Base-by-base conservation (phyloP, 2,329 filamentous ascomycete genomes). In the Delphinella strobiligena region DNA sequence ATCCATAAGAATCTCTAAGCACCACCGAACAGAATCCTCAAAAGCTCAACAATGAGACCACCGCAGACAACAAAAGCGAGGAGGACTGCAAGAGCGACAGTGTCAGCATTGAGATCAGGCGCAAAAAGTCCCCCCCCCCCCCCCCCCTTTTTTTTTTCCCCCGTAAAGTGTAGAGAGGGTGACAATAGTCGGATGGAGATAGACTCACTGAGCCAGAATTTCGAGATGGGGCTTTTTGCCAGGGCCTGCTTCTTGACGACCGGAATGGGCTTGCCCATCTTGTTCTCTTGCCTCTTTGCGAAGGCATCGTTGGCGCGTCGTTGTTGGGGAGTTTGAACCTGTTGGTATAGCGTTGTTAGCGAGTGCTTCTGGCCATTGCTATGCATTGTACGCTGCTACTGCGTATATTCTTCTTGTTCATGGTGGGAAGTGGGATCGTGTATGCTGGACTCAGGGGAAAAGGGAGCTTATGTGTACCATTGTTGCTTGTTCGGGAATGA, bases 311-410 rank as follows among this genome's bases (percentile, higher is more conserved):
- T 91, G 47, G 80, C 78, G 55, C 77, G 77, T 60, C 84, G 80
- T 69, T 91, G 85, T 62, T 85, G 75, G 51, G 80, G 83, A 50
- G 84, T 91, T 79, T 89, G 83, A 51, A 78, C 82, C 82, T 87
- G 54, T 42, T 19, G 8, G 31, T n/a, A n/a, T n/a, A n/a, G n/a
- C n/a, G n/a, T n/a, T n/a, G n/a, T n/a, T n/a, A n/a, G n/a, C n/a
- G n/a, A n/a, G n/a, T n/a, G n/a, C n/a, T n/a, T n/a, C n/a, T n/a
- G n/a, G n/a, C n/a, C n/a, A n/a, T n/a, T n/a, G n/a, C n/a, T n/a
- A n/a, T n/a, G n/a, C n/a, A n/a, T n/a, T n/a, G n/a, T n/a, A n/a
- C n/a, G n/a, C n/a, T n/a, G n/a, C n/a, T n/a, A n/a, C n/a, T n/a
- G n/a, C n/a, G n/a, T n/a, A n/a, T n/a, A n/a, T n/a, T n/a, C n/a